A percentile compares a stretch with the other conserved stretches of the same genome.
These are phyloP conservation scores for Cyberlindnera americana DNA, from an alignment of 805 yeast species.

Conservation along the genomic window DNA sequence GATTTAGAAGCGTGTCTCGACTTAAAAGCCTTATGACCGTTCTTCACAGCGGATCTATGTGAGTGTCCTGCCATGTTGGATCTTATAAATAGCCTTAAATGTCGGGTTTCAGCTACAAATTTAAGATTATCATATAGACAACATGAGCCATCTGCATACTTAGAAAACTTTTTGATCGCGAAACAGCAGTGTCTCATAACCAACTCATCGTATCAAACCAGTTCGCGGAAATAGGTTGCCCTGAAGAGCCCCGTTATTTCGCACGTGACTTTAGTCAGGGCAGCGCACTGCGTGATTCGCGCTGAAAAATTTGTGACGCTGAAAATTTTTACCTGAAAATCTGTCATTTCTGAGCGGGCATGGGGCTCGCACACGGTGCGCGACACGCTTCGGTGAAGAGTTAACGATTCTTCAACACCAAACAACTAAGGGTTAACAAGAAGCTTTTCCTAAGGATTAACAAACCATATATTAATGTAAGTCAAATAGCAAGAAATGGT, in stretches of 20 bases:
- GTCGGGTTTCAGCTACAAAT: too few relatives aligned
- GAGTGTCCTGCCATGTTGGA: constrained; percentile 65
- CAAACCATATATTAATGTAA: constrained; percentile 25
- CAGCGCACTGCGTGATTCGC: neutral
- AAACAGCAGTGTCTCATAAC: constrained; percentile 13
- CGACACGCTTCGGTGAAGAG: constrained; percentile 6
- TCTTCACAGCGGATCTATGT: constrained; percentile 81
- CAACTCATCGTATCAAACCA: constrained; percentile 11
- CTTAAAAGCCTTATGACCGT: constrained; percentile 86
- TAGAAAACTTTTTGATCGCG: constrained; percentile 12
- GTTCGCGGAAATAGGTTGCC: constrained; percentile 14
- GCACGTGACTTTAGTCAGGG: constrained; percentile 14
- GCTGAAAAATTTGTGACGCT: constrained; percentile 17
- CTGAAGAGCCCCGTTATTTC: neutral
- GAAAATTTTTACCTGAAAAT: constrained; percentile 15
- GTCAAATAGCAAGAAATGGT: constrained; percentile 11
- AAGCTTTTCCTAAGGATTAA: constrained; percentile 13
- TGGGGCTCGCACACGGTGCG: constrained; percentile 3
- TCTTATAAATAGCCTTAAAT: neutral
- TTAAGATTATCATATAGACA: neutral
- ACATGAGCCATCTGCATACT: neutral
- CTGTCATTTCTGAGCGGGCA: constrained; percentile 10
- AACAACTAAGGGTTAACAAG: neutral
- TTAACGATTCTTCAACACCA: constrained; percentile 13
- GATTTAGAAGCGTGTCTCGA: constrained; percentile 90